These are phyloP conservation scores for Penicillium cataractarum DNA, from an alignment of 495 filamentous ascomycete genomes.

Conservation along the genomic window DNA sequence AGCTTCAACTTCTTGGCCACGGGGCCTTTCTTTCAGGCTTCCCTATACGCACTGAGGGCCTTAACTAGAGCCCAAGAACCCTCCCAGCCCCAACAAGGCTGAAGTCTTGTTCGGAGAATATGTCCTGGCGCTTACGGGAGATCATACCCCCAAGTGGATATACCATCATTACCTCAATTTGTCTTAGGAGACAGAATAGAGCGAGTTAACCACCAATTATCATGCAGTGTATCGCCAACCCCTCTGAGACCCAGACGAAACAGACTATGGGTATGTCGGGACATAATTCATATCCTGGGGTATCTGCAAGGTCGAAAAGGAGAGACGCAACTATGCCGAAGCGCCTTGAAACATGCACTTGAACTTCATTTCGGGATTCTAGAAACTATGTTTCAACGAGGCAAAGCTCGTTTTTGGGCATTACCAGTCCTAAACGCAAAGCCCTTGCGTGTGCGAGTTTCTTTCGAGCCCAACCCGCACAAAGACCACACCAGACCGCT, in stretches of 20 bases:
- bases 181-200: background rate
- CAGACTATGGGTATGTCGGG: background rate
- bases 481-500: constrained; percentile 3
- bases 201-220: background rate
- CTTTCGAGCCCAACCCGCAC: constrained; percentile 3
- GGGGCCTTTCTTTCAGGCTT: background rate
- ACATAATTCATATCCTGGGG: background rate
- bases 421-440: background rate
- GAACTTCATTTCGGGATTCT: background rate
- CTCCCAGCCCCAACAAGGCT: background rate
- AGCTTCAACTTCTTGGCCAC: background rate
- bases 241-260: background rate
- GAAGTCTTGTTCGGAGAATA: background rate
- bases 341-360: background rate
- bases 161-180: background rate
- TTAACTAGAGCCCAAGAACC: background rate
- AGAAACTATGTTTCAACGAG: background rate
- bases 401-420: background rate
- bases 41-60: background rate
- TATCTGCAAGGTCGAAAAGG: background rate
- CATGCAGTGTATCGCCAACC: background rate
- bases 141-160: background rate
- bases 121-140: background rate
- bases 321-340: background rate
- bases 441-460: constrained; percentile 2